Percentiles rank a stretch among this genome's conserved stretches.
phyloP scores from a whole-genome alignment of 305 asterid genomes.

The Plantago lanceolata region DNA sequence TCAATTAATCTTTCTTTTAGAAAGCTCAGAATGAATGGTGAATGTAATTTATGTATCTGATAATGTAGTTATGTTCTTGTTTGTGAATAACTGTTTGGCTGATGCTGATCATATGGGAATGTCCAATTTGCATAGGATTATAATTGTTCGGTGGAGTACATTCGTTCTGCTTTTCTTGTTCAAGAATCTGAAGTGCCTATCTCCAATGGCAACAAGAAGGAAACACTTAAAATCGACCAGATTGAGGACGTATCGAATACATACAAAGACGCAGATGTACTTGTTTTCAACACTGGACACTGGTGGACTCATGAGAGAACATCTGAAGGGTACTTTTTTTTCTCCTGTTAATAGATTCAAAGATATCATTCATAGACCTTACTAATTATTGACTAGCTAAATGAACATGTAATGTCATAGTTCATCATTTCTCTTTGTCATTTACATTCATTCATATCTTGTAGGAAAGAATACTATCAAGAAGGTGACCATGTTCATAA shows the following conservation, averaged over 20 bases:
- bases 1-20: neutral
- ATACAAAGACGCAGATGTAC: conserved; percentile 37
- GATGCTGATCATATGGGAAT: neutral
- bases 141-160: conserved; percentile 36
- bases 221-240: conserved; percentile 38
- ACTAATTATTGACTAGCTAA: neutral
- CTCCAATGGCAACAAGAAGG: conserved; percentile 31
- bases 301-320: conserved; percentile 50
- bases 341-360: neutral
- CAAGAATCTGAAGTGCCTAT: conserved; percentile 35
- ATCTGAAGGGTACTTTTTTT: conserved; percentile 30
- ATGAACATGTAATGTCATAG: conserved; percentile 2
- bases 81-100: neutral
- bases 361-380: neutral
- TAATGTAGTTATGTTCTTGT: neutral
- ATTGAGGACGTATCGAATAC: conserved; percentile 29
- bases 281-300: conserved; percentile 42
- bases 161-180: conserved; percentile 44
- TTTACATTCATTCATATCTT: conserved; percentile 9
- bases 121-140: conserved; percentile 29
- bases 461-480: conserved; percentile 44
- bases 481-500: conserved; percentile 37
- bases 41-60: neutral
- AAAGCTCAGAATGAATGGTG: neutral
- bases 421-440: no score